phyloP scores from a whole-genome alignment of 2,329 filamentous ascomycete genomes.

The Byssochlamys sp. region DNA sequence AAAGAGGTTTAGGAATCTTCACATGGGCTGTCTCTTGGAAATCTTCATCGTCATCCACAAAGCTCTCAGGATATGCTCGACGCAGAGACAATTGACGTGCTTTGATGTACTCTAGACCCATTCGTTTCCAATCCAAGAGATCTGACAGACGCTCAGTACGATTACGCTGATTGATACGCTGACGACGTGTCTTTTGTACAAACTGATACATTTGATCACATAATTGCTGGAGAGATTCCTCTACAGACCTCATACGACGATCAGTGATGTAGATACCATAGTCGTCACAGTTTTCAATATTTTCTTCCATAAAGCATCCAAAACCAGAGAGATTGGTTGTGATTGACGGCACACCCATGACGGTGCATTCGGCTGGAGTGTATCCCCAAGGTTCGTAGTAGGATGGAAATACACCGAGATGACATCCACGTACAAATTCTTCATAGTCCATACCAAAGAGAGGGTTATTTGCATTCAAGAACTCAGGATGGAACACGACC shows the following conservation, averaged over 20 bases:
- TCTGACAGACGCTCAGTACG: constrained; percentile 90
- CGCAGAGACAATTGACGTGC: constrained; percentile 84
- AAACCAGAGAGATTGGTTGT: constrained; percentile 97
- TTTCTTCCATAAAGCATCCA: constrained; percentile 97
- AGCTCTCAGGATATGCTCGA: too few relatives aligned
- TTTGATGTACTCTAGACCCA: constrained; percentile 99
- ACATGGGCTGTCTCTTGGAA: too few relatives aligned
- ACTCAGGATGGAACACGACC: constrained; percentile 95
- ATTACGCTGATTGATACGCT: constrained; percentile 97
- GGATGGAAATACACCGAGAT: constrained; percentile 88
- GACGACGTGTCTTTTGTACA: constrained; percentile 83
- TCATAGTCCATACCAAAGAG: constrained; percentile 94
- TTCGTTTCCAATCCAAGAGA: constrained; percentile 94
- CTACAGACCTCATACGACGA: constrained; percentile 84
- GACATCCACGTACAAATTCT: constrained; percentile 93
- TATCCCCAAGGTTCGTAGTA: constrained; percentile 99
- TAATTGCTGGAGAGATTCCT: constrained; percentile 97
- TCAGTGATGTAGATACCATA: constrained; percentile 99
- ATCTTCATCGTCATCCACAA: too few relatives aligned
- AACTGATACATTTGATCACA: constrained; percentile 86
- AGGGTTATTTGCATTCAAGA: constrained; percentile 89
- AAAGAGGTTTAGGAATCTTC: too few relatives aligned
- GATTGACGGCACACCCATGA: constrained; percentile 97
- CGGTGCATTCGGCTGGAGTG: constrained; percentile 93
- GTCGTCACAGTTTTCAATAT: constrained; percentile 94